Evolutionary conservation across 306 rosid genomes (phyloP).

Genomic region (Ormosia semicastrata): DNA sequence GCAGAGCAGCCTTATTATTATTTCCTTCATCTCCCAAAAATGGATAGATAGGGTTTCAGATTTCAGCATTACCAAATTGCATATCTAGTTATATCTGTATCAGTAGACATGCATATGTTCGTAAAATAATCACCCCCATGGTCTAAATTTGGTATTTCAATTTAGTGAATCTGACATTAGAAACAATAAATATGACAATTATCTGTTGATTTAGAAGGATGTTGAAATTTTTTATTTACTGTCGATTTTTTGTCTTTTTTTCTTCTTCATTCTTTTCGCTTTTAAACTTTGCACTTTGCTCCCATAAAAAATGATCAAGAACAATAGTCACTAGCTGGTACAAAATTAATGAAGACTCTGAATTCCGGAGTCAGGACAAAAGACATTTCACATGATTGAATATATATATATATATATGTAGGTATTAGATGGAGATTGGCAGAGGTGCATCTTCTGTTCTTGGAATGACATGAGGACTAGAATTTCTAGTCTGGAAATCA

Average conservation of each 20-base stretch:
- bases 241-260: background rate
- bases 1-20: too few relatives aligned
- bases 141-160: too few relatives aligned
- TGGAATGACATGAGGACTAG: background rate
- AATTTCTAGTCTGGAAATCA: background rate
- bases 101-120: too few relatives aligned
- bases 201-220: too few relatives aligned
- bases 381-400: background rate
- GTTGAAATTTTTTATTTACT: too few relatives aligned
- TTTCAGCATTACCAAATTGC: too few relatives aligned
- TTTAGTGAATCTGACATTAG: too few relatives aligned
- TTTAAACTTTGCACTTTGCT: background rate
- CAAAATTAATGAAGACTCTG: background rate
- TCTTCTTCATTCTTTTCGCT: background rate
- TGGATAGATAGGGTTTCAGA: too few relatives aligned
- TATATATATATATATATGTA: background rate
- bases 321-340: background rate
- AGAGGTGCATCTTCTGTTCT: background rate
- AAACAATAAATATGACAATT: too few relatives aligned
- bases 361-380: background rate
- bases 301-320: background rate
- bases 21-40: too few relatives aligned
- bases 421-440: background rate
- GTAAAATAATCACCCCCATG: too few relatives aligned
- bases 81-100: too few relatives aligned